Conservation (phyloP, 2,329 filamentous ascomycete genomes). For the Sordariomycetes sp. region DNA sequence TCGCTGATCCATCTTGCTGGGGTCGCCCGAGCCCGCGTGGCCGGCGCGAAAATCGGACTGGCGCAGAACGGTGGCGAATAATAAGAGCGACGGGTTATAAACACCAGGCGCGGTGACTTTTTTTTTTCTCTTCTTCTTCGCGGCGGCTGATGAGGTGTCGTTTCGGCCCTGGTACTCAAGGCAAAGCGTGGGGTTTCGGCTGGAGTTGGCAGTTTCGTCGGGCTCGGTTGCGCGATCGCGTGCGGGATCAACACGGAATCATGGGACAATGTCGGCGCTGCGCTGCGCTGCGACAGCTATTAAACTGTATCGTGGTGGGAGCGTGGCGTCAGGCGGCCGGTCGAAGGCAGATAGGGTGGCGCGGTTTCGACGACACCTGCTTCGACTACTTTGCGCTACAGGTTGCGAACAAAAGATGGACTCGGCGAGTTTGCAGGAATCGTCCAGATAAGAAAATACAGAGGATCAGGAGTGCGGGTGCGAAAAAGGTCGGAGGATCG, state of each 20-base stretch:
- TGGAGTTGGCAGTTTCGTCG: not conserved
- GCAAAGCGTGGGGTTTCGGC: not conserved
- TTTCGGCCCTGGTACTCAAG: not conserved
- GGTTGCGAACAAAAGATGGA: not conserved
- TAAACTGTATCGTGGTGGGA: not conserved
- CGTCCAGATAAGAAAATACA: not conserved
- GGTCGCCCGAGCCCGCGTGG: not conserved
- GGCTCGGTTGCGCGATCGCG: not conserved
- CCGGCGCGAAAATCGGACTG: not conserved
- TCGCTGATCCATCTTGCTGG: constrained; percentile 5
- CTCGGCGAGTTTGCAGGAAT: not conserved
- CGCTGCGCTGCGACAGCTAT: not conserved
- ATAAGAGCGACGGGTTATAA: not conserved
- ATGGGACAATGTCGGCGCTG: not conserved
- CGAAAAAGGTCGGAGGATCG: not conserved
- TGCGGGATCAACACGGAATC: not conserved
- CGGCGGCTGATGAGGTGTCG: not conserved
- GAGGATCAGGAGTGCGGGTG: not conserved
- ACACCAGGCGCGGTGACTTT: not conserved
- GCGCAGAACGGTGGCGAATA: not conserved
- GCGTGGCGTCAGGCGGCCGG: not conserved
- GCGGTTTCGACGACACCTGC: not conserved
- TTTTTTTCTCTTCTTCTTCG: too few species aligned
- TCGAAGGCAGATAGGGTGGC: not conserved
- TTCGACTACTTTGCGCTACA: not conserved